Evolutionary conservation across 2,329 filamentous ascomycete genomes (phyloP).

Genomic region (Fusarium buharicum): DNA sequence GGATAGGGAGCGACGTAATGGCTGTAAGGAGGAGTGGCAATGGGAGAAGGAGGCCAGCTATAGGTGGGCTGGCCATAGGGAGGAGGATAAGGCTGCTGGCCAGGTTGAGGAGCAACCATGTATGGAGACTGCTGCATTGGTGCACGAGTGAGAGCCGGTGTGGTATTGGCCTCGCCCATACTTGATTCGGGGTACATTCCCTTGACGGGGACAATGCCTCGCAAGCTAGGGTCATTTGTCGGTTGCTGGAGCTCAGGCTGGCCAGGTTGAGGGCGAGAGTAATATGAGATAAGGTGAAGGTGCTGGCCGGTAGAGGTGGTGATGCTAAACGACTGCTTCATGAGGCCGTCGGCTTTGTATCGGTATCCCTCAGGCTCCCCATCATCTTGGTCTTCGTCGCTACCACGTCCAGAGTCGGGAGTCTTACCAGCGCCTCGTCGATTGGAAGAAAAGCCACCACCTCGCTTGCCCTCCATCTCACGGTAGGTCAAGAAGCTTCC

Average conservation of each 20-base stretch:
- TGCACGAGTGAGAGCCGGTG: constrained; percentile 81
- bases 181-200: constrained; percentile 98
- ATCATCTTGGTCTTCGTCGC: constrained; percentile 86
- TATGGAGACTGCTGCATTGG: constrained; percentile 66
- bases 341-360: constrained; percentile 95
- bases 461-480: constrained; percentile 98
- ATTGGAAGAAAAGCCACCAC: constrained; percentile 74
- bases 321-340: constrained; percentile 99
- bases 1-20: constrained; percentile 58
- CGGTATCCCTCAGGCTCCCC: constrained; percentile 90
- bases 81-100: constrained; percentile 50
- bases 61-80: constrained; percentile 59
- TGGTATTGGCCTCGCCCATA: constrained; percentile 82
- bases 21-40: constrained; percentile 64
- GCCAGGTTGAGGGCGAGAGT: constrained; percentile 80
- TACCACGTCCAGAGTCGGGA: constrained; percentile 81
- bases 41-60: constrained; percentile 66
- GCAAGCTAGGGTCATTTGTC: constrained; percentile 79
- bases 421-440: constrained; percentile 75
- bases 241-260: constrained; percentile 81
- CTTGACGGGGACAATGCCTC: constrained; percentile 86
- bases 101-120: constrained; percentile 51
- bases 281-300: constrained; percentile 97
- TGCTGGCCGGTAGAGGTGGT: constrained; percentile 90
- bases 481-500: constrained; percentile 97